Conservation (phyloP, 2,329 filamentous ascomycete species). For the Diaporthe sp. region DNA sequence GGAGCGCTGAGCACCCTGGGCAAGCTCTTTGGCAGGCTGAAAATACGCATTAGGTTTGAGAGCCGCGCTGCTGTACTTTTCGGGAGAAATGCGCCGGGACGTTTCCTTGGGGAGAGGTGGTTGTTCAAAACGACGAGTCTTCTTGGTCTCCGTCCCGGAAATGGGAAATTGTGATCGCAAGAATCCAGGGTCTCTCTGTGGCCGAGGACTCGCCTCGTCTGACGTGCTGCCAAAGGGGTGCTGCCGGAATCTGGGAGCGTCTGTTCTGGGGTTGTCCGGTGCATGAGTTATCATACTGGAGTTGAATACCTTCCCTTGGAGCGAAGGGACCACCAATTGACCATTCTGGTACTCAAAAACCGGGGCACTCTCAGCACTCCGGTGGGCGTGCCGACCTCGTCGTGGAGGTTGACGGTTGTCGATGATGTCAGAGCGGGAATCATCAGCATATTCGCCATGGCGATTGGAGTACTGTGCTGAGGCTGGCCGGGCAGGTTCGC, state of each 20-base stretch:
- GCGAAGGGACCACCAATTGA: constrained; percentile 14
- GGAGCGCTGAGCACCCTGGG: constrained; percentile 48
- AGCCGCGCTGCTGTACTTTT: constrained; percentile 44
- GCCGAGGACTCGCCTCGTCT: constrained; percentile 35
- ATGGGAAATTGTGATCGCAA: constrained; percentile 53
- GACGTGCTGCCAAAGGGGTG: constrained; percentile 40
- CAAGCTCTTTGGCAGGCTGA: constrained; percentile 40
- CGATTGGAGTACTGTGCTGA: constrained; percentile 8
- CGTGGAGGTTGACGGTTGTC: constrained; percentile 40
- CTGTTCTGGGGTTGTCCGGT: constrained; percentile 27
- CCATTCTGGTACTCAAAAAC: constrained; percentile 38
- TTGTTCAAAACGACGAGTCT: constrained; percentile 43
- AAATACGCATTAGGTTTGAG: constrained; percentile 33
- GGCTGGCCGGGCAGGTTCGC: constrained; percentile 30
- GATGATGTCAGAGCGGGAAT: constrained; percentile 37
- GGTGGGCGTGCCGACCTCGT: constrained; percentile 29
- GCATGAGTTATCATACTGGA: constrained; percentile 42
- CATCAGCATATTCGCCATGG: constrained; percentile 7
- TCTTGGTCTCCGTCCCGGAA: constrained; percentile 52
- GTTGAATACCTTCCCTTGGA: constrained; percentile 23
- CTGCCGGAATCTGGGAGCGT: constrained; percentile 27
- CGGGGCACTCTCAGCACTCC: constrained; percentile 18
- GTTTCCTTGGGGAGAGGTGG: constrained; percentile 37
- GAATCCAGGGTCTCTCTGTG: constrained; percentile 29
- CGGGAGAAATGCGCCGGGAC: constrained; percentile 42